Evolutionary conservation across 1,284 basidiomycete species (phyloP).

Genomic region (Irpex lacteus): DNA sequence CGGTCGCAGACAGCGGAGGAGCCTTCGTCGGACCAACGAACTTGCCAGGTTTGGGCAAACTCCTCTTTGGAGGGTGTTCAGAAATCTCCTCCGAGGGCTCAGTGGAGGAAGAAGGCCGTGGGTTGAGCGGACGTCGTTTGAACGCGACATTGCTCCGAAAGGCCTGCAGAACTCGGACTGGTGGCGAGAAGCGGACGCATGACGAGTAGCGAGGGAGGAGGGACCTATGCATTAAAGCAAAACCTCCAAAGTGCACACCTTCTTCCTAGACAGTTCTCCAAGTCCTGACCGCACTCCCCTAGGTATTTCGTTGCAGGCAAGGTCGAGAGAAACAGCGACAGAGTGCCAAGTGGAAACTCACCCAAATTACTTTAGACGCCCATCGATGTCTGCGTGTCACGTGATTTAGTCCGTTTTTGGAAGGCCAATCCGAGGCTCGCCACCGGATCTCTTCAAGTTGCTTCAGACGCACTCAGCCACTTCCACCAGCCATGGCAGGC

Average conservation of each 20-base stretch:
- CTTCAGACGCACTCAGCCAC: background rate
- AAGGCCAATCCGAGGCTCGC: background rate
- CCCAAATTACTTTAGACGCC: background rate
- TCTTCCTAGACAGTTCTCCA: background rate
- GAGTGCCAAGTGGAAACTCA: background rate
- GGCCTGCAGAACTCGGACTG: constrained; percentile 4
- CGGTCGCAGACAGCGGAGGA: background rate
- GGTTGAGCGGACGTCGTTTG: background rate
- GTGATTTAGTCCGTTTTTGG: background rate
- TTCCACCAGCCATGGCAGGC: constrained; percentile 24
- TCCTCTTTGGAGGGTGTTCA: no score
- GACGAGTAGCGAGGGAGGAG: background rate
- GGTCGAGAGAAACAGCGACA: background rate
- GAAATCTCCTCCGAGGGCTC: background rate
- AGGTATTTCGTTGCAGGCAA: background rate
- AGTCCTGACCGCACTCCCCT: background rate
- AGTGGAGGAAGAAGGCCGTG: background rate
- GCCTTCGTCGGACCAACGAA: constrained; percentile 2
- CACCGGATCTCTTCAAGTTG: background rate
- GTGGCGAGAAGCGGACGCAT: background rate
- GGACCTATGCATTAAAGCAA: background rate
- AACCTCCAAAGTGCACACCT: background rate
- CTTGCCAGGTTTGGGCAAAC: background rate
- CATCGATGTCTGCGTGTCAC: background rate
- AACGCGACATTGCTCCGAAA: background rate